A percentile compares a stretch with the other conserved stretches of the same genome.
These are phyloP conservation scores for Lindgomyces ingoldianus DNA, from an alignment of 495 filamentous ascomycete genomes.

Conservation along the genomic window DNA sequence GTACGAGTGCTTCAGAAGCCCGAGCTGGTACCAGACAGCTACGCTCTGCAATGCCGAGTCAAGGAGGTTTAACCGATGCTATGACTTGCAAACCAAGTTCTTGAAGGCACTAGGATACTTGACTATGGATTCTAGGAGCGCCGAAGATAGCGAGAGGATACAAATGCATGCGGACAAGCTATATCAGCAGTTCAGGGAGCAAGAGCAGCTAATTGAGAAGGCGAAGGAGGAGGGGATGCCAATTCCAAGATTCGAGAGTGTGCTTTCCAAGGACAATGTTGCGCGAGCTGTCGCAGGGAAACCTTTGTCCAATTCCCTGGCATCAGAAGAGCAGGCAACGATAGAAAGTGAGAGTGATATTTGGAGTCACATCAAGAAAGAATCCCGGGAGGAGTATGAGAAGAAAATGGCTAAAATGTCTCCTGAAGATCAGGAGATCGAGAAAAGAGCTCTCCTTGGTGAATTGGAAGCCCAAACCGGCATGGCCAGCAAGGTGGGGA, in stretches of 20 bases:
- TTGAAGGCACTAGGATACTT: constrained; percentile 91
- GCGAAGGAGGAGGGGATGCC: constrained; percentile 53
- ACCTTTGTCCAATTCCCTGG: not conserved
- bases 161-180: constrained; percentile 93
- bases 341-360: constrained; percentile 24
- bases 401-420: constrained; percentile 38
- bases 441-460: constrained; percentile 40
- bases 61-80: constrained; percentile 73
- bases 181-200: constrained; percentile 79
- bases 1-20: constrained; percentile 71
- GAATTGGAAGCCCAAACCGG: constrained; percentile 37
- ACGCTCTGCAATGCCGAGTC: constrained; percentile 77
- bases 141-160: constrained; percentile 78
- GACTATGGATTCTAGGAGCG: constrained; percentile 59
- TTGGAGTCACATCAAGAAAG: constrained; percentile 26
- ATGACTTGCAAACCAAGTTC: constrained; percentile 80
- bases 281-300: constrained; percentile 13
- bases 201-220: constrained; percentile 67
- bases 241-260: constrained; percentile 34
- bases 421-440: constrained; percentile 39
- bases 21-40: constrained; percentile 58
- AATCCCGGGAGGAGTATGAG: constrained; percentile 36
- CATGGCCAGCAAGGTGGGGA: constrained; percentile 37
- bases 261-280: constrained; percentile 35
- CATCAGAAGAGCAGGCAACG: not conserved